Evolutionary conservation across 441 rosid species (phyloP).

Genomic region (Populus hybrid): DNA sequence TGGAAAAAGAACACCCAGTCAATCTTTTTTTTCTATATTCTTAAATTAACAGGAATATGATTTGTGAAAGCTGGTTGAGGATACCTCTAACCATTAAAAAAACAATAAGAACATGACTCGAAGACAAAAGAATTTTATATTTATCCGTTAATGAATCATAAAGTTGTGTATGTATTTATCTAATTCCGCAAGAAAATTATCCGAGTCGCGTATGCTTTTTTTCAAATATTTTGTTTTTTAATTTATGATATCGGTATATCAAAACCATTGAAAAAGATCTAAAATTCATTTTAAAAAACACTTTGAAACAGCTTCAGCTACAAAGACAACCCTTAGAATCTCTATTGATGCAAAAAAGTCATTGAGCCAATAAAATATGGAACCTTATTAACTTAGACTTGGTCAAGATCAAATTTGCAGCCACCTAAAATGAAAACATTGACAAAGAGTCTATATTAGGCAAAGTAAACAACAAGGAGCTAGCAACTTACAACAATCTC

Average conservation of each 20-base stretch:
- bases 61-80: neutral
- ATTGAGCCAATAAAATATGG: neutral
- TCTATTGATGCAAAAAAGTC: neutral
- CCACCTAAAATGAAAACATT: neutral
- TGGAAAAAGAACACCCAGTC: neutral
- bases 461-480: neutral
- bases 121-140: neutral
- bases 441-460: neutral
- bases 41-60: neutral
- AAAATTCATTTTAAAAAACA: no score
- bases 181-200: neutral
- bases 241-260: neutral
- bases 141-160: neutral
- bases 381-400: neutral
- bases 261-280: neutral
- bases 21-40: neutral
- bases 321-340: neutral
- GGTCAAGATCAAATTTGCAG: neutral
- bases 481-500: slow-evolving; percentile 45
- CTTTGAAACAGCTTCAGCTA: no score
- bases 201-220: neutral
- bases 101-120: neutral
- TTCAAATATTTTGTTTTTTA: no score
- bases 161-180: neutral
- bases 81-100: neutral